Conservation (phyloP, 2,329 filamentous ascomycete genomes). For the Colletotrichum siamense region DNA sequence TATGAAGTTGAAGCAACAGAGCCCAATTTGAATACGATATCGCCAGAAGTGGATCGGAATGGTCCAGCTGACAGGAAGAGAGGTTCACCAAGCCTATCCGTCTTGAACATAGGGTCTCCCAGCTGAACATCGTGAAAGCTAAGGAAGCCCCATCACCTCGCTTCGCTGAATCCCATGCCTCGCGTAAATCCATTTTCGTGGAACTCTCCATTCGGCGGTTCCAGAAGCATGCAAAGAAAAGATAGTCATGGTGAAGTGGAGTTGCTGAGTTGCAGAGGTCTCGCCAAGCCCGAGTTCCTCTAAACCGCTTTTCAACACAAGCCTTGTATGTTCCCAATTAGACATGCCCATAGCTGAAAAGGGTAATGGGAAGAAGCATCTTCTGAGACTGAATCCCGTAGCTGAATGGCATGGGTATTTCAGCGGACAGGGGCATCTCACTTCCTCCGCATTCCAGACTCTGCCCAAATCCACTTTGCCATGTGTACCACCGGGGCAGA, state of each 20-base stretch:
- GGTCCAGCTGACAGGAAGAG: not conserved
- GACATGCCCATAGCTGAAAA: no score
- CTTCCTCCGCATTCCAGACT: not conserved
- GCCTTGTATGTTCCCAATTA: no score
- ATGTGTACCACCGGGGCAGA: not conserved
- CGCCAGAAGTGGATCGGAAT: rapidly evolving
- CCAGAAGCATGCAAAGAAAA: not conserved
- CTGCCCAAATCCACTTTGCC: not conserved
- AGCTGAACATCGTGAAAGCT: not conserved
- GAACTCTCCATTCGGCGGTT: not conserved
- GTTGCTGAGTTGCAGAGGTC: not conserved
- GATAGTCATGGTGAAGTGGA: not conserved
- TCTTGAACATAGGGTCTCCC: not conserved
- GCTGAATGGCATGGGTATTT: not conserved
- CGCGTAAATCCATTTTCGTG: not conserved
- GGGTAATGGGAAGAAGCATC: no score
- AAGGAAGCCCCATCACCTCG: not conserved
- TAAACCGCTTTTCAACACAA: not conserved
- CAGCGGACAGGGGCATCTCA: not conserved
- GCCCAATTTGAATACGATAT: rapidly evolving
- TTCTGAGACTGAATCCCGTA: not conserved
- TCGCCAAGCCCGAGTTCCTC: not conserved
- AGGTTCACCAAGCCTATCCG: no score
- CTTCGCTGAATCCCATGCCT: not conserved
- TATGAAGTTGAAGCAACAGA: not conserved